phyloP scores from a whole-genome alignment of 192 early-diverging fungal species.

The Rhizophlyctis rosea region DNA sequence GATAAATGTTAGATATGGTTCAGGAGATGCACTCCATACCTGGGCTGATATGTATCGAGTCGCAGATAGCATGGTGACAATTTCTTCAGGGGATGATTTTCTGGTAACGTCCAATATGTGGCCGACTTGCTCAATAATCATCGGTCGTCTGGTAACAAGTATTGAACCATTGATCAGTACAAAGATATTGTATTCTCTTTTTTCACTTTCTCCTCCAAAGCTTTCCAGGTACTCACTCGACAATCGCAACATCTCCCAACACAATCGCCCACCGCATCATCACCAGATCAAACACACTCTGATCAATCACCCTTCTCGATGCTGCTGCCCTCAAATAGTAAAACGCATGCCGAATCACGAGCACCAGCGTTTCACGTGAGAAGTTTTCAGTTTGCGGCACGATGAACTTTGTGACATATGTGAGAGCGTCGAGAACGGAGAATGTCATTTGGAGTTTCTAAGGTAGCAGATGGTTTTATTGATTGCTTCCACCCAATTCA shows the following conservation, averaged over 20 bases:
- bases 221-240: slow-evolving; percentile 26
- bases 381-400: slow-evolving; percentile 13
- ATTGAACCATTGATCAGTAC: slow-evolving; percentile 27
- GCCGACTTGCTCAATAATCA: slow-evolving; percentile 33
- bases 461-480: no score
- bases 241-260: slow-evolving; percentile 38
- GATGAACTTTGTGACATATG: not conserved
- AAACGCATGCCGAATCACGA: slow-evolving; percentile 41
- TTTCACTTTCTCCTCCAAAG: no score
- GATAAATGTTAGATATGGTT: no score
- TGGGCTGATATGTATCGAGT: slow-evolving; percentile 39
- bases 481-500: no score
- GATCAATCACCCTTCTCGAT: slow-evolving; percentile 30
- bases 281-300: slow-evolving; percentile 44
- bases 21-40: slow-evolving; percentile 10
- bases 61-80: slow-evolving; percentile 36
- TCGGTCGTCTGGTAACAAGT: slow-evolving; percentile 22
- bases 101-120: slow-evolving; percentile 32
- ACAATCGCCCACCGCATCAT: slow-evolving; percentile 40
- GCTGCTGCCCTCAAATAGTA: slow-evolving; percentile 35
- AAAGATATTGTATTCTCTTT: no score
- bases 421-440: not conserved
- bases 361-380: slow-evolving; percentile 36
- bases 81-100: slow-evolving; percentile 42
- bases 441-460: not conserved